Base-by-base conservation (phyloP, 75 land plant genomes). In the Pseudotsuga menziesii region DNA sequence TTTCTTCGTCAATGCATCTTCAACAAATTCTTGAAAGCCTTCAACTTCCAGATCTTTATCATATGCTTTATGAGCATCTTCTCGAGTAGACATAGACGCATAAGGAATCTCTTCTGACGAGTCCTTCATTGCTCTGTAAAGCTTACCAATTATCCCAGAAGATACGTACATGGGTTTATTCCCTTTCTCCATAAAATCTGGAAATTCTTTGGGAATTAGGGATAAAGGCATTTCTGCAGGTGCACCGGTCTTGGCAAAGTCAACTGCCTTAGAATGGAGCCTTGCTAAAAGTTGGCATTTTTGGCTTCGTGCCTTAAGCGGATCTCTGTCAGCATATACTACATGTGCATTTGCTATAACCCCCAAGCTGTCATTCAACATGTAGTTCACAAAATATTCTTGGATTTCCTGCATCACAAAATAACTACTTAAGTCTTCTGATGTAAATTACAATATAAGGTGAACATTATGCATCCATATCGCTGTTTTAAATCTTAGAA, bases 151-250 rank as follows among this genome's bases (percentile, higher is more conserved):
- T 8, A 88, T 82, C 4, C 90, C 82, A 54, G 72, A 12, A 15
- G 98, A 96, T 1, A 32, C 58, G 77, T 93, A 96, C 74, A 58
- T 91, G 57, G 79, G 84, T 62, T 83, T 89, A 32, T 88, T 90
- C 58, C 54, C 80, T 61, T 95, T 89, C 82, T 96, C 94, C 93
- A 96, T 91, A 82, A 94, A 96, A 80, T 96, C 98, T 11, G 98
- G 98, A 77, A 85, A 96, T 39, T 86, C 85, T 62, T 57, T 83
- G 32, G 98, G 98, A 66, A 84, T 92, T 13, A 96, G 76, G 23
- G 61, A 71, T 57, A 67, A 54, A 5, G 97, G 98, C 82, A 96
- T 92, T 56, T 90, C 87, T 27, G 98, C 98, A 19, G 97, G 92
- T 26, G 86, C 85, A 11, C 98, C 98, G 0, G 98, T 91, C 81